phyloP scores from a whole-genome alignment of 805 yeast genomes.

The Teunomyces lycoperdinae region DNA sequence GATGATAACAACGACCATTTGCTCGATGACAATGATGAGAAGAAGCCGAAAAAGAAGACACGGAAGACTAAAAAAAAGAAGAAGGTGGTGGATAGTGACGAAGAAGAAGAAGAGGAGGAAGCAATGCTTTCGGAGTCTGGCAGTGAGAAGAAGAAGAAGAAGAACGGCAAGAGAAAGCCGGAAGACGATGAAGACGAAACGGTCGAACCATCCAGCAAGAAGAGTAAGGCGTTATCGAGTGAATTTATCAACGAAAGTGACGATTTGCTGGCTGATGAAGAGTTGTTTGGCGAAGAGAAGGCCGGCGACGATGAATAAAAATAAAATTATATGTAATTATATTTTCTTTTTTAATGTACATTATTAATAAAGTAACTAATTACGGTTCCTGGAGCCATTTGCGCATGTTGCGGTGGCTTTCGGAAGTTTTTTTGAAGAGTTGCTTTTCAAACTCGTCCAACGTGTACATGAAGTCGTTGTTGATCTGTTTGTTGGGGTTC shows the following conservation, averaged over 20 bases:
- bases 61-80: constrained; percentile 20
- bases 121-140: not conserved
- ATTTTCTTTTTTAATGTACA: not conserved
- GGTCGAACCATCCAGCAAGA: constrained; percentile 32
- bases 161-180: constrained; percentile 21
- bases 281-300: constrained; percentile 28
- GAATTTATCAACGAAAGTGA: constrained; percentile 47
- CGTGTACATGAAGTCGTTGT: constrained; percentile 53
- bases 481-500: constrained; percentile 48
- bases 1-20: constrained; percentile 5
- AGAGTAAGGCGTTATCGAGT: constrained; percentile 25
- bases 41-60: constrained; percentile 20
- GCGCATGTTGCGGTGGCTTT: constrained; percentile 40
- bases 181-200: constrained; percentile 38
- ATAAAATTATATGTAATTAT: not conserved
- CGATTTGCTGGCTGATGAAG: constrained; percentile 34
- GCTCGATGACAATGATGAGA: constrained; percentile 10
- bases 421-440: constrained; percentile 53
- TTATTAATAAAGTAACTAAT: not conserved
- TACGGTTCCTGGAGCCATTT: constrained; percentile 30
- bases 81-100: constrained; percentile 33
- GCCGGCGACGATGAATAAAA: constrained; percentile 20
- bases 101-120: constrained; percentile 21
- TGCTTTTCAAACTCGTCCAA: constrained; percentile 76
- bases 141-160: constrained; percentile 7